Evolutionary conservation across 2,329 filamentous ascomycete species (phyloP), one percentile per base, ranked within the genome.

Genomic region (Colletotrichum sp.): DNA sequence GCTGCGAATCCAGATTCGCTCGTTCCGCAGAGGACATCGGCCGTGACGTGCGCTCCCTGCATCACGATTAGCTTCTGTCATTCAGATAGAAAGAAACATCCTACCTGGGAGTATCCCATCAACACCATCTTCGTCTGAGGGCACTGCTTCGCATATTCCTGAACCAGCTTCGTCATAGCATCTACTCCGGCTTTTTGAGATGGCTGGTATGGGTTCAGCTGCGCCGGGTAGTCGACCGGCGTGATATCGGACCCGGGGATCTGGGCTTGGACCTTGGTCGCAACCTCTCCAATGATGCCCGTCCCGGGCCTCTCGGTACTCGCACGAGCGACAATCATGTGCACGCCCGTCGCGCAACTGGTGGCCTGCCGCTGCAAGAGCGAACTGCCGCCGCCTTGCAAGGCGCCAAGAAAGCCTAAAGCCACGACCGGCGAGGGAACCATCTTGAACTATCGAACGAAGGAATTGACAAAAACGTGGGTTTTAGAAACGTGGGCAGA

Each of bases 81-180:
- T 21, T 8, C 43, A 21, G n/a, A 11, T 13, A 24, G n/a, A 51
- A n/a, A 5, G 8, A 5, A 0, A 1, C 72, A 6, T 76, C 75
- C 18, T 38, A 82, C 83, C 79, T 86, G 84, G 2, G 85, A 86
- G 69, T 84, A 86, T 1, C 84, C 85, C 61, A 86, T 67, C 29
- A 86, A 75, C 5, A 83, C 85, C 67, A 86, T 79, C 77, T 85
- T 84, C 65, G 78, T 78, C 16, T 81, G 76, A 2, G 84, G 84
- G 43, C 84, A 86, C 8, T 77, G 77, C 38, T 77, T 66, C 69
- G 79, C 76, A 68, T 86, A 85, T 31, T 78, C 72, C n/a, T 76
- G 74, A n/a, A 86, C 73, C 59, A 78, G 75, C 57, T 78, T 65
- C 31, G 78, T 82, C 78, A 85, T 74, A 43, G 76, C 78, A 66